Percentiles rank a stretch among this genome's conserved stretches.
Conservation (phyloP, 805 yeast genomes). For the Candida dajiaensis region DNA sequence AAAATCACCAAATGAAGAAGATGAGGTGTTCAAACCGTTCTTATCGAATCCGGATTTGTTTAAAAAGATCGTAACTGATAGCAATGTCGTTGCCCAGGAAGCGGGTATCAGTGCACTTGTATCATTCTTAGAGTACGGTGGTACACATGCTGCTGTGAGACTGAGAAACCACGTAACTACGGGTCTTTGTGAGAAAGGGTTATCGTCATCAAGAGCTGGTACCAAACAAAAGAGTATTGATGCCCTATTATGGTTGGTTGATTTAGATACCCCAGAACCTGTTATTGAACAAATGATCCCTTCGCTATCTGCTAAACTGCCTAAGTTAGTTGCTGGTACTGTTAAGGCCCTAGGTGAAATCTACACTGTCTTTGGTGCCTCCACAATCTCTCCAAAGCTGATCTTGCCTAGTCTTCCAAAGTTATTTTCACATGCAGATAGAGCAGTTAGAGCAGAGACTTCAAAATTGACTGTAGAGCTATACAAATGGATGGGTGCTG, state of each 20-base stretch:
- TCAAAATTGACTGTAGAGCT: constrained; percentile 61
- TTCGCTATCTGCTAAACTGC: constrained; percentile 53
- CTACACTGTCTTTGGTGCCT: constrained; percentile 51
- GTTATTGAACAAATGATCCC: constrained; percentile 66
- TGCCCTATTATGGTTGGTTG: constrained; percentile 56
- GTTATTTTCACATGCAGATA: constrained; percentile 80
- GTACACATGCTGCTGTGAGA: constrained; percentile 33
- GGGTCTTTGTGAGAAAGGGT: constrained; percentile 73
- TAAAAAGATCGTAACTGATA: constrained; percentile 59
- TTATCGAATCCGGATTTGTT: constrained; percentile 47
- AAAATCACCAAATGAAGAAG: constrained; percentile 48
- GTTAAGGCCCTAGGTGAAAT: constrained; percentile 51
- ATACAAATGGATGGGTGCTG: constrained; percentile 64
- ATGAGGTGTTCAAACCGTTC: constrained; percentile 46
- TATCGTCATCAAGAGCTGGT: constrained; percentile 67
- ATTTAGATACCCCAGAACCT: constrained; percentile 59
- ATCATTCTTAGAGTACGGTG: constrained; percentile 53
- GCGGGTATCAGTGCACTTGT: constrained; percentile 56
- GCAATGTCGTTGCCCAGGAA: constrained; percentile 91
- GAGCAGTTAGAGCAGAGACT: constrained; percentile 77
- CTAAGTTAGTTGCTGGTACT: constrained; percentile 73
- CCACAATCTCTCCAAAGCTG: constrained; percentile 49
- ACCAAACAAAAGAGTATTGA: constrained; percentile 65
- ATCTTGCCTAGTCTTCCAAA: constrained; percentile 55
- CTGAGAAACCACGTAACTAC: constrained; percentile 39